phyloP scores from a whole-genome alignment of 2,329 filamentous ascomycete genomes.

The Fusarium heterosporum region DNA sequence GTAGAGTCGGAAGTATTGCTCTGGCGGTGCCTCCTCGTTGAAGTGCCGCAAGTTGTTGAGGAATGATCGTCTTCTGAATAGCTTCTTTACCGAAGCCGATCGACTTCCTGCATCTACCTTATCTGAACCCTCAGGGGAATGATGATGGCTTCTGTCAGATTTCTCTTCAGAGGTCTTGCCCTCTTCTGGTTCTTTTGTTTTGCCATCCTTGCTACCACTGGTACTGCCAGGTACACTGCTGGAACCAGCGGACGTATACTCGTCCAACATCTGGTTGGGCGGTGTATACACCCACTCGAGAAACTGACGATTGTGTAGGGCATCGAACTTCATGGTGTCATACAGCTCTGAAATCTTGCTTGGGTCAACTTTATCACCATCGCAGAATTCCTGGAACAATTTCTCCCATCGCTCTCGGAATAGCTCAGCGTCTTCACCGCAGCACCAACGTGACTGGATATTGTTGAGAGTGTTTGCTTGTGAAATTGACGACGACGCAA shows the following conservation, averaged over 20 bases:
- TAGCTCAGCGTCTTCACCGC: conserved; percentile 91
- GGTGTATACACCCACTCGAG: conserved; percentile 98
- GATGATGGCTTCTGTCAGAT: conserved; percentile 47
- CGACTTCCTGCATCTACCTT: conserved; percentile 56
- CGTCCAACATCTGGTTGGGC: conserved; percentile 79
- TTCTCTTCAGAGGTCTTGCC: conserved; percentile 54
- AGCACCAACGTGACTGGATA: conserved; percentile 95
- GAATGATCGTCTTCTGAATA: conserved; percentile 72
- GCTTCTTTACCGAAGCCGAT: conserved; percentile 54
- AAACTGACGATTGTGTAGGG: conserved; percentile 94
- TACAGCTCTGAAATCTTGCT: conserved; percentile 99
- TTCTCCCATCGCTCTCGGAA: conserved; percentile 99
- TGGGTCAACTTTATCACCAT: conserved; percentile 97
- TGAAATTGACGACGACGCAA: conserved; percentile 64
- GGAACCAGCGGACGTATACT: conserved; percentile 60
- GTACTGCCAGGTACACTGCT: conserved; percentile 43
- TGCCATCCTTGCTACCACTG: conserved; percentile 56
- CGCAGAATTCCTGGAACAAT: conserved; percentile 94
- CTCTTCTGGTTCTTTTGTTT: conserved; percentile 58
- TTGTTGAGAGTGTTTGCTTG: conserved; percentile 72
- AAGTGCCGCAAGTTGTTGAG: conserved; percentile 64
- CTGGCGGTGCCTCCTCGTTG: conserved; percentile 67
- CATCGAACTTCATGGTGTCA: conserved; percentile 99
- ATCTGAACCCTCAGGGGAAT: conserved; percentile 52
- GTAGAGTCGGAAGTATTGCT: conserved; percentile 91